Conservation (phyloP, 371 early-diverging fungal genomes). For the Mucor sp. region DNA sequence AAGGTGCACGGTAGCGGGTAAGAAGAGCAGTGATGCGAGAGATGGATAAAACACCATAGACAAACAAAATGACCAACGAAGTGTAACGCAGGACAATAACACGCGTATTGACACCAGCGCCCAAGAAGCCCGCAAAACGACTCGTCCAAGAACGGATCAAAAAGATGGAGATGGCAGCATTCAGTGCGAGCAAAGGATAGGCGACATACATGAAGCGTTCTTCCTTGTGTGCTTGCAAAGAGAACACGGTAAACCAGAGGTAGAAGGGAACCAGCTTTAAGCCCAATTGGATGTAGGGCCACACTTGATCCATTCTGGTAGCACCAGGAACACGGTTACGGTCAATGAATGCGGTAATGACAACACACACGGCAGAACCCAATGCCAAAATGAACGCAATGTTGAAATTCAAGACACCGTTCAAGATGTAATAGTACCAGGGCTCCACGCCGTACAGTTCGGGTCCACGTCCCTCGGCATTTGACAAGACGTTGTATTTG, state of each 20-base stretch:
- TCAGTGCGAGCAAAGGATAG: conserved; percentile 85
- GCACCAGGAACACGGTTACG: conserved; percentile 46
- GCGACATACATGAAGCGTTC: conserved; percentile 94
- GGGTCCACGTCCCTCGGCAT: conserved; percentile 69
- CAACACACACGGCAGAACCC: conserved; percentile 58
- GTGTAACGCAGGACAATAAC: conserved; percentile 39
- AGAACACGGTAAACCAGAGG: conserved; percentile 79
- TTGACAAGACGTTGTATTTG: conserved; percentile 86
- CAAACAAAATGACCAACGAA: conserved; percentile 37
- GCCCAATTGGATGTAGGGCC: conserved; percentile 51
- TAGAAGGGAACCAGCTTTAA: conserved; percentile 72
- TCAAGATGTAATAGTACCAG: conserved; percentile 88
- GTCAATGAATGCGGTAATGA: conserved; percentile 45
- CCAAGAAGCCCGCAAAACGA: conserved; percentile 35
- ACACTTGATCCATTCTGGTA: conserved; percentile 27
- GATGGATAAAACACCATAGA: conserved; percentile 52
- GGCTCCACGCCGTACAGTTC: conserved; percentile 93
- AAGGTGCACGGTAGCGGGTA: conserved; percentile 70
- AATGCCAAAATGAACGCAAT: conserved; percentile 75
- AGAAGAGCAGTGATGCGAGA: conserved; percentile 66
- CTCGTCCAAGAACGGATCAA: conserved; percentile 51
- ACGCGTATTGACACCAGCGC: conserved; percentile 31
- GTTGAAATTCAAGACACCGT: conserved; percentile 91
- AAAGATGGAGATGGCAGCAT: conserved; percentile 72
- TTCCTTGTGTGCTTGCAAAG: conserved; percentile 93